These are phyloP conservation scores for Phlebopus sp. DNA, from an alignment of 1,284 basidiomycete species.

Conservation along the genomic window DNA sequence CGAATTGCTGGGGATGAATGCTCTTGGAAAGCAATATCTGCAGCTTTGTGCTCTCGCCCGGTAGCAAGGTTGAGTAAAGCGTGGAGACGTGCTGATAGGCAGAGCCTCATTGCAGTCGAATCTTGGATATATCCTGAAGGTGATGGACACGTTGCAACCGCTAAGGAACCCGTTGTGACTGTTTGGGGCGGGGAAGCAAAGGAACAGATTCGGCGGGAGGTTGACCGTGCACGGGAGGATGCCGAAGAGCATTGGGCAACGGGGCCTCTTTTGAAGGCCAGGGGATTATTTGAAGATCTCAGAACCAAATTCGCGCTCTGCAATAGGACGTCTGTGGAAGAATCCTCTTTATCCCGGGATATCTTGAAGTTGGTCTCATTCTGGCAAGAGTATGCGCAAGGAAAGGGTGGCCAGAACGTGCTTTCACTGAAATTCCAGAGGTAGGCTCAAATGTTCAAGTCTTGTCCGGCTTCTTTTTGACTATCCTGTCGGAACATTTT, in stretches of 20 bases:
- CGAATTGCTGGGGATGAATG: constrained; percentile 68
- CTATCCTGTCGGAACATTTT: not conserved
- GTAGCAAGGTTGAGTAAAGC: constrained; percentile 72
- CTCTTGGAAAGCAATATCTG: constrained; percentile 68
- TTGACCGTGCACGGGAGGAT: constrained; percentile 41
- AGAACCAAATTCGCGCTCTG: constrained; percentile 52
- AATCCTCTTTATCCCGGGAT: constrained; percentile 31
- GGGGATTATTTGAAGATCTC: constrained; percentile 50
- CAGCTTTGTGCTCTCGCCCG: constrained; percentile 66
- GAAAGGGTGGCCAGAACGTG: constrained; percentile 36
- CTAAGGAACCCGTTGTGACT: constrained; percentile 48
- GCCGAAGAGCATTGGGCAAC: constrained; percentile 44
- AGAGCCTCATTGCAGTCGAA: constrained; percentile 55
- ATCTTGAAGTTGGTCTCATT: constrained; percentile 48
- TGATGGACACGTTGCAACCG: constrained; percentile 32
- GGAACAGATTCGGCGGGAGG: constrained; percentile 30
- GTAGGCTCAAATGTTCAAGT: constrained; percentile 36
- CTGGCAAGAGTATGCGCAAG: constrained; percentile 50
- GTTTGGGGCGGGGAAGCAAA: constrained; percentile 64
- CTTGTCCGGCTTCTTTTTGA: constrained; percentile 9
- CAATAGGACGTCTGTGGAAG: constrained; percentile 40
- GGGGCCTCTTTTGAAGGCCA: constrained; percentile 41
- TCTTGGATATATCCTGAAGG: constrained; percentile 57
- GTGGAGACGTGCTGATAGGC: constrained; percentile 68
- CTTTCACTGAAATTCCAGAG: constrained; percentile 59